Evolutionary conservation across 2,329 filamentous ascomycete species (phyloP), one percentile per base, ranked within the genome.

Genomic region (Metarhizium brunneum): DNA sequence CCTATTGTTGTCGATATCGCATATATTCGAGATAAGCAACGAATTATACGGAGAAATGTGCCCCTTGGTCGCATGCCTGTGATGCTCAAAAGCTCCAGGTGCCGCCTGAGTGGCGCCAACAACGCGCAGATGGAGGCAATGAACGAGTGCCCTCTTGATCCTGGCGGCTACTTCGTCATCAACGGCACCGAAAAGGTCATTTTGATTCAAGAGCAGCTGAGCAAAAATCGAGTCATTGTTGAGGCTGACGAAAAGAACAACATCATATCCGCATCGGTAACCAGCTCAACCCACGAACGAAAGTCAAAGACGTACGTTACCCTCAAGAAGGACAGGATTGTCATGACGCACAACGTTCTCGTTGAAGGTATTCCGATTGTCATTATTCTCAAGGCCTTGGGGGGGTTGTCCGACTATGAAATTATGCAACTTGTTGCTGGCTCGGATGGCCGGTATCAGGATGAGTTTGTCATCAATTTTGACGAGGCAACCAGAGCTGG

Each of bases 151-250:
- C 90, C 94, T 14, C 78, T 99, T 45, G 94, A 99, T 67, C 94
- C 95, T 1, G 94, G 94, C 60, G 94, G 94, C 53, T 99, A 99
- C 71, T 99, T 99, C 66, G 94, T 99, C 65, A 91, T 97, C 62
- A 90, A 92, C 64, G 94, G 94, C 50, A 96, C 95, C 20, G 94
- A 99, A 71, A 99, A 99, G 76, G 94, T 99, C 63, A 99, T 99
- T 66, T 76, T 99, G 47, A 95, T 99, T 14, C 94, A 99, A 71
- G 95, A 99, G 68, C 94, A 99, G 73, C 77, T 99, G 68, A 99
- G 94, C 80, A 99, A 99, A 81, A 99, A 99, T 72, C 85, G 94
- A 76, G 89, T 99, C 65, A 96, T 99, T 68, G 92, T 99, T 16
- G 95, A 99, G 72, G 86, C 90, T 55, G 89, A 92, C 64, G 81